Conservation (phyloP, 306 rosid species). For the Lathyrus tuberosus region DNA sequence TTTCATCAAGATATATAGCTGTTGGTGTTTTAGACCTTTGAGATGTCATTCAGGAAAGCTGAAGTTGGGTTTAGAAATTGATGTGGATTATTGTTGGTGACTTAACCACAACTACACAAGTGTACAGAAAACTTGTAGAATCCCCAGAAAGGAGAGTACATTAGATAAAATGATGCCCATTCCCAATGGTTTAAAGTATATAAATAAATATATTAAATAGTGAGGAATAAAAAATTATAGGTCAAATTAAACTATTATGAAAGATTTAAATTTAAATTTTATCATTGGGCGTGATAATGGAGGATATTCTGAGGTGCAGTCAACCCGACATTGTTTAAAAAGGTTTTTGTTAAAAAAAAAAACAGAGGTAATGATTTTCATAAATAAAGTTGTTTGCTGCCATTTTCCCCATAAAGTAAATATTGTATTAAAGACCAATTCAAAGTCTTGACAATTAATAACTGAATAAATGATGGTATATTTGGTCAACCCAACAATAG, state of each 20-base stretch:
- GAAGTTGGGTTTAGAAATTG: too few relatives aligned
- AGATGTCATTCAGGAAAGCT: too few relatives aligned
- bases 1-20: too few relatives aligned
- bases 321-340: not conserved
- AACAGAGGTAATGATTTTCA: constrained; percentile 20
- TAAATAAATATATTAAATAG: too few relatives aligned
- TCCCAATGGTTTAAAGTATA: too few relatives aligned
- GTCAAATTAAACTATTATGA: not conserved
- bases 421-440: not conserved
- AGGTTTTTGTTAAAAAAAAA: constrained; percentile 12
- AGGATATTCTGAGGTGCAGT: not conserved
- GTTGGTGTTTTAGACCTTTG: too few relatives aligned
- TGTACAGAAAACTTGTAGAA: too few relatives aligned
- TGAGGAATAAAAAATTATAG: too few relatives aligned
- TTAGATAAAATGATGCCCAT: too few relatives aligned
- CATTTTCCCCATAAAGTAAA: constrained; percentile 30
- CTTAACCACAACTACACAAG: too few relatives aligned
- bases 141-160: too few relatives aligned
- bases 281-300: not conserved
- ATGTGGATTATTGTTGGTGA: too few relatives aligned
- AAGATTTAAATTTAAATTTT: not conserved
- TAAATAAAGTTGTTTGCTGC: not conserved
- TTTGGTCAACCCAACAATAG: constrained; percentile 11
- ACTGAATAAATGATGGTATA: not conserved
- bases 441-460: constrained; percentile 35